These are phyloP conservation scores for Hortiboletus campestris DNA, from an alignment of 768 basidiomycete species.

Conservation along the genomic window DNA sequence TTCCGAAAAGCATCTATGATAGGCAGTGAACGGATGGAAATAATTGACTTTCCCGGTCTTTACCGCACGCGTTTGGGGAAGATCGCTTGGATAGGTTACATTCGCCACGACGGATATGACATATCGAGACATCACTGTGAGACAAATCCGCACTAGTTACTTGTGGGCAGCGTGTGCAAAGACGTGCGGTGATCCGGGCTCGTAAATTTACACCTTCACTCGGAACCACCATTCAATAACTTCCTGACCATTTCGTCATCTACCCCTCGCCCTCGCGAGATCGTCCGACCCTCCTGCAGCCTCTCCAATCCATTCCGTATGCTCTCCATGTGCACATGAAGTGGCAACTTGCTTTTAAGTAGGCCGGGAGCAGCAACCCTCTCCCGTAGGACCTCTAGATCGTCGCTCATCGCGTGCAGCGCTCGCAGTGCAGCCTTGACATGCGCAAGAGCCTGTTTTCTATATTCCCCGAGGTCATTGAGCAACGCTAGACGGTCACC, in stretches of 20 bases:
- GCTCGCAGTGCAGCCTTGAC: constrained; percentile 65
- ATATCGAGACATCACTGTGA: not conserved
- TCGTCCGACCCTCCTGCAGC: constrained; percentile 49
- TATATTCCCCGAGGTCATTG: constrained; percentile 52
- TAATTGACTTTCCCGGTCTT: too few species aligned
- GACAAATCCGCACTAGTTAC: not conserved
- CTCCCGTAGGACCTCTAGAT: constrained; percentile 76
- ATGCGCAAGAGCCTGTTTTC: constrained; percentile 60
- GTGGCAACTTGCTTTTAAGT: constrained; percentile 54
- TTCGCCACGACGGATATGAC: too few species aligned
- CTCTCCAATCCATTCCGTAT: constrained; percentile 62
- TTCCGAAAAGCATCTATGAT: too few species aligned
- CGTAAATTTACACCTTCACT: constrained; percentile 1
- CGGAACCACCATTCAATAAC: constrained; percentile 18
- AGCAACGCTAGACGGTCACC: constrained; percentile 54
- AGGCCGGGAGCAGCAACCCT: constrained; percentile 68
- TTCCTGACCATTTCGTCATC: constrained; percentile 37
- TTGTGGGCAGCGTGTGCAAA: not conserved
- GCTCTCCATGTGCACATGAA: constrained; percentile 75
- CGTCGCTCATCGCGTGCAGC: constrained; percentile 61
- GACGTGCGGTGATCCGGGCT: too few species aligned
- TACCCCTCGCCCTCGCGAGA: constrained; percentile 47
- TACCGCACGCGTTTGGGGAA: too few species aligned
- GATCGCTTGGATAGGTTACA: too few species aligned
- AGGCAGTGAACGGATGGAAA: too few species aligned